phyloP scores from a whole-genome alignment of 441 rosid genomes.

The Corymbia citriodora region DNA sequence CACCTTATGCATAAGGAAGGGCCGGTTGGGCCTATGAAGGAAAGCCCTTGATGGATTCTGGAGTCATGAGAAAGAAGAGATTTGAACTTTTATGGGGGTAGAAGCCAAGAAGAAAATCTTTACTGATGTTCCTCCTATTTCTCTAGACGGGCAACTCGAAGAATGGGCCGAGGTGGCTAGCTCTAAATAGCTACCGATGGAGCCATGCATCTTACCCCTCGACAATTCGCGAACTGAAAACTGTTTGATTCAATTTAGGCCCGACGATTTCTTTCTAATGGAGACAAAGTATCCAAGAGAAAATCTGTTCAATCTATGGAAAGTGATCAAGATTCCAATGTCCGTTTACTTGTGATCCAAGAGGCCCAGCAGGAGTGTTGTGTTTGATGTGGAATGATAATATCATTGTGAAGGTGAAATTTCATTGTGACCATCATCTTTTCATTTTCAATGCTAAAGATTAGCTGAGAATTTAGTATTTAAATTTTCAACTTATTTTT shows the following conservation, averaged over 20 bases:
- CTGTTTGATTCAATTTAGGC: not conserved
- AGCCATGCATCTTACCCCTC: not conserved
- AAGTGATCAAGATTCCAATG: not conserved
- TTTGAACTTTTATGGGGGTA: not conserved
- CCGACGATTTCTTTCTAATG: not conserved
- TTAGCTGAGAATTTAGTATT: not conserved
- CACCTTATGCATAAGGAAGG: not conserved
- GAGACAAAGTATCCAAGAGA: not conserved
- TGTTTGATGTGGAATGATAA: not conserved
- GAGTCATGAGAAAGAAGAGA: not conserved
- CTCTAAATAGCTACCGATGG: not conserved
- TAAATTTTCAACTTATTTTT: not conserved
- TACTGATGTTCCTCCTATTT: not conserved
- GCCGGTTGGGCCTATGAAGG: not conserved
- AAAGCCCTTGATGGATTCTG: not conserved
- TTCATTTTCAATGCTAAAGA: not conserved
- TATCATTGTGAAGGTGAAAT: not conserved
- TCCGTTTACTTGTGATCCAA: not conserved
- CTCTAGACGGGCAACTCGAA: not conserved
- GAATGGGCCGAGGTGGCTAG: not conserved
- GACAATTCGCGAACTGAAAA: not conserved
- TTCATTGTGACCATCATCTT: not conserved
- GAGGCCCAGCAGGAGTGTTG: not conserved
- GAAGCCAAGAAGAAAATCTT: not conserved
- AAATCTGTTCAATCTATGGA: not conserved